phyloP scores from a whole-genome alignment of 2,329 filamentous ascomycete species.

The Akanthomyces dipterigenus region DNA sequence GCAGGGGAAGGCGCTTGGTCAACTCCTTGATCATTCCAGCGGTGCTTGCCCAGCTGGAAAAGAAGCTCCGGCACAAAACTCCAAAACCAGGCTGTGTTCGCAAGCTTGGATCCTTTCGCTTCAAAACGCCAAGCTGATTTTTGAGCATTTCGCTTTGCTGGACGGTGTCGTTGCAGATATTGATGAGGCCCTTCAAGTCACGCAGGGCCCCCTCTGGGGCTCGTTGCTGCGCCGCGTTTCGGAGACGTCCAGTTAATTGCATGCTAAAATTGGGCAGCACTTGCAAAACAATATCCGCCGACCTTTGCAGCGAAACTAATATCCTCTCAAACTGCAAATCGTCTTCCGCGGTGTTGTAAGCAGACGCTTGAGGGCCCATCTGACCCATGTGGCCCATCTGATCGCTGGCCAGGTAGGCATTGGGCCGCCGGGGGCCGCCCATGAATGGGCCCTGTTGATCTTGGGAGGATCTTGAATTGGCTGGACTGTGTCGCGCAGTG shows the following conservation, averaged over 20 bases:
- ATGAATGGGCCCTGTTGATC: constrained; percentile 40
- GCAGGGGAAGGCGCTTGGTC: constrained; percentile 45
- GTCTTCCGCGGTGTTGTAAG: constrained; percentile 47
- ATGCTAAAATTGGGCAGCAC: constrained; percentile 63
- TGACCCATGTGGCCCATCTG: neutral
- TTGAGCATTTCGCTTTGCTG: constrained; percentile 69
- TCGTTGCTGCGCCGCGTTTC: constrained; percentile 54
- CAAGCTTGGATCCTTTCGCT: constrained; percentile 75
- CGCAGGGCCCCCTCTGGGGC: constrained; percentile 54
- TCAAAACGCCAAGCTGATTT: constrained; percentile 67
- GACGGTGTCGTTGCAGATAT: constrained; percentile 63
- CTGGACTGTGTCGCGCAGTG: constrained; percentile 40
- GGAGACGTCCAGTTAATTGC: constrained; percentile 59
- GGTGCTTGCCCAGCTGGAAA: constrained; percentile 63
- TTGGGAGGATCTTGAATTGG: constrained; percentile 34
- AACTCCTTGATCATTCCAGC: constrained; percentile 52
- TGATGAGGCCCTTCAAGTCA: constrained; percentile 64
- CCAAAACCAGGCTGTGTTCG: constrained; percentile 57
- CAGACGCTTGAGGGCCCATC: neutral
- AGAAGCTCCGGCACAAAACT: constrained; percentile 68
- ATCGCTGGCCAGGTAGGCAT: constrained; percentile 1
- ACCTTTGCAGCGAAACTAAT: constrained; percentile 66
- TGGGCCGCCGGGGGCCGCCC: constrained; percentile 37
- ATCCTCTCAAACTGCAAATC: constrained; percentile 78
- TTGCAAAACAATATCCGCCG: constrained; percentile 65